Evolutionary conservation across 768 basidiomycete genomes (phyloP), one percentile per base, ranked within the genome.

Genomic region (Russula dissimulans): DNA sequence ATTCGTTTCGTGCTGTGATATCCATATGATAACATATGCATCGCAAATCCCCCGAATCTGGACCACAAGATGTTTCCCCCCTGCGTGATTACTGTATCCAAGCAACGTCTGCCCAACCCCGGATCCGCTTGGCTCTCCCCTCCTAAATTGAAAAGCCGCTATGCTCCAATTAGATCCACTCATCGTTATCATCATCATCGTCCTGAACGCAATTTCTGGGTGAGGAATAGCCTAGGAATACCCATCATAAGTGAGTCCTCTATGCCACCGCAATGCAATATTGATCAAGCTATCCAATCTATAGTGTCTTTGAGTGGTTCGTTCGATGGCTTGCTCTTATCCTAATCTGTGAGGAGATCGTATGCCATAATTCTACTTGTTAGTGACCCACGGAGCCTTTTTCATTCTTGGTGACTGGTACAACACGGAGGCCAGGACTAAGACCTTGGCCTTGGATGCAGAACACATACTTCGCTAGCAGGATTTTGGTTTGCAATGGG

Each of bases 221-320:
- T 78, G 14, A 71, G 76, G 49, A 77, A 26, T 26, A 26, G n/a
- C n/a, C n/a, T n/a, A n/a, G 22, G 22, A 26, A 76, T 54, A 74
- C 70, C 36, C 73, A 76, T 63, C 75, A 76, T 65, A 75, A 78
- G 73, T 76, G 66, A 66, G 75, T 70, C 34, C 38, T 44, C 53
- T 4, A 15, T 41, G 17, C 17, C 47, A 7, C 29, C 29, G 22
- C 22, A 26, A 26, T 48, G 1, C 8, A 9, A 32, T 7, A 38
- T 5, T n/a, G 61, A 61, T 62, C 67, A 68, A 67, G 38, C 18
- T 41, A 46, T 59, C 22, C 22, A 26, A 26, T 26, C 22, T 26
- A 26, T 26, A 77, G 75, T 57, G 67, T 75, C 26, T 78, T 78
- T 63, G 76, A 78, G 58, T 65, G 76, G 38, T 76, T 76, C 65